Conservation (phyloP, 192 early-diverging fungal species). For the Geranomyces michiganensis region DNA sequence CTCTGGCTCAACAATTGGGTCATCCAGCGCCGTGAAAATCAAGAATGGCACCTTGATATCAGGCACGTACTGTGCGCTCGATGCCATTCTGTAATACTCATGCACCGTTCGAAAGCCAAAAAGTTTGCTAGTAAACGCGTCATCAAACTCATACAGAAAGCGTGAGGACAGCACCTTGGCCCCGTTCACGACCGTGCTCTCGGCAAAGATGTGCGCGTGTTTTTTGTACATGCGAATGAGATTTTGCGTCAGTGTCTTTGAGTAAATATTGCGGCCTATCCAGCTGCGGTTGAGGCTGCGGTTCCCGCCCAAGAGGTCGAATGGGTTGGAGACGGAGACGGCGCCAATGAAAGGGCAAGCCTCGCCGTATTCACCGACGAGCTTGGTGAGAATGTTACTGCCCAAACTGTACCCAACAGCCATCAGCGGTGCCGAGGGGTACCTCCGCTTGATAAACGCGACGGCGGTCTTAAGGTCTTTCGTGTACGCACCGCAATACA, state of each 20-base stretch:
- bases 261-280: slow-evolving; percentile 63
- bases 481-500: slow-evolving; percentile 84
- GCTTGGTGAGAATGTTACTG: slow-evolving; percentile 90
- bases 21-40: slow-evolving; percentile 84
- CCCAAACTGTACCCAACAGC: slow-evolving; percentile 91
- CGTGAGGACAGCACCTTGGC: slow-evolving; percentile 56
- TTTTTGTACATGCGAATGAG: slow-evolving; percentile 52
- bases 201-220: slow-evolving; percentile 46
- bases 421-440: slow-evolving; percentile 69
- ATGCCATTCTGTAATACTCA: slow-evolving; percentile 66
- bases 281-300: slow-evolving; percentile 53
- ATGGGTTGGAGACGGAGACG: slow-evolving; percentile 86
- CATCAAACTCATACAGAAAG: slow-evolving; percentile 84
- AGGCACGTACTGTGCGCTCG: slow-evolving; percentile 44
- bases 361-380: slow-evolving; percentile 80
- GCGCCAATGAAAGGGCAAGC: slow-evolving; percentile 74
- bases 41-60: slow-evolving; percentile 74
- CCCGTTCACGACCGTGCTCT: slow-evolving; percentile 51
- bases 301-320: slow-evolving; percentile 67
- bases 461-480: slow-evolving; percentile 73
- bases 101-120: slow-evolving; percentile 81
- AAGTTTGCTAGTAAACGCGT: slow-evolving; percentile 66
- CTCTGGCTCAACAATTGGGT: slow-evolving; percentile 77
- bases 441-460: slow-evolving; percentile 53
- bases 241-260: slow-evolving; percentile 57